Base-by-base conservation (phyloP, 352 stramenopile species). In the Hyaloperonospora brassicae region DNA sequence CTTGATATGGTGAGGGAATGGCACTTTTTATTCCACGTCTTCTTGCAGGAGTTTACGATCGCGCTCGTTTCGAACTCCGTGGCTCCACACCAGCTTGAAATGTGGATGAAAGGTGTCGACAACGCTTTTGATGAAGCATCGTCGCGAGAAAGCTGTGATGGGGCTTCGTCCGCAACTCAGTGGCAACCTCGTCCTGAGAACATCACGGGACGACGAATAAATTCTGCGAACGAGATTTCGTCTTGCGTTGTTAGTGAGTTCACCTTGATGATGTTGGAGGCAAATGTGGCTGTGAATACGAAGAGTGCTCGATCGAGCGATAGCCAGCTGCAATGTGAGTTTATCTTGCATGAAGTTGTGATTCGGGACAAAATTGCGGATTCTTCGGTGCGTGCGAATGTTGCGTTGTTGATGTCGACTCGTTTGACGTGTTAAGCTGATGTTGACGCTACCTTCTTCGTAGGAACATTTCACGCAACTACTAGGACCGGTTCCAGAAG, bases 31-130 rank as follows among this genome's bases (percentile, higher is more conserved):
- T 40, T 75, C 2, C 55, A 60, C 22, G 64, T 74, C 17, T 30
- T 70, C 2, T 47, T 82, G 25, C 64, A 80, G 31, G 71, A 81
- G 47, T 62, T 84, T 34, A 84, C 79, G 47, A 47, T 84, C 35
- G 66, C 64, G 14, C 45, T 82, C 24, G 60, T 73, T 17, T 76
- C 71, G 12, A 70, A 73, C 30, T 78, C 70, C 0, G 72, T 80
- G 34, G 57, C 59, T 1, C 59, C 68, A 13, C 65, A 76, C 23
- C 50, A 79, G 35, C 77, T 84, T 41, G 73, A 84, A 47, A 58
- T 58, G 21, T 82, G 69, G 73, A 72, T 84, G 67, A 80, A 79
- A 58, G 67, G 53, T 46, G 50, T 58, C 24, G 61, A 72, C 30
- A 62, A 72, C 47, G 63, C 67, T 23, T 47, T 55, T 22, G 66